Evolutionary conservation across 345 rosid genomes (phyloP), one percentile per base, ranked within the genome.

Genomic region (Boechera retrofracta): DNA sequence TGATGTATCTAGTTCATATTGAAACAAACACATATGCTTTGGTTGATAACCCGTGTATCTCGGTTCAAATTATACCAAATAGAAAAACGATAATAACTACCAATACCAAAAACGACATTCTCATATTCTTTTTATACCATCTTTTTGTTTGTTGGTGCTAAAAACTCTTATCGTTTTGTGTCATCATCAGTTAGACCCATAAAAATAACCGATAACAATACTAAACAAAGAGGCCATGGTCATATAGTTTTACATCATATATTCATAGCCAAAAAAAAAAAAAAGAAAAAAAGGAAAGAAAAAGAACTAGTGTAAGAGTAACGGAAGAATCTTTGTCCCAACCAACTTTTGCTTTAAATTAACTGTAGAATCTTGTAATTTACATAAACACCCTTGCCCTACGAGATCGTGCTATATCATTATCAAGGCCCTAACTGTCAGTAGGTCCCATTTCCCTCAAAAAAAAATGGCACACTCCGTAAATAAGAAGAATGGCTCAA

Each of bases 401-500:
- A 54, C 77, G 56, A 51, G 68, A 80, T 68, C 68, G 73, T 12
- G 88, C 86, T 86, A 86, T 85, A 79, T 21, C 24, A 21, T 21
- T 21, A 21, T 88, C 86, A 79, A 87, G 87, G 89, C 87, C 87
- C 76, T 82, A 87, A 93, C 98, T 59, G 97, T 81, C 90, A 21
- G 24, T 21, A 21, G 24, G 24, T 21, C 24, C 24, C 24, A 2
- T 9, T 3, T 4, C 21, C 61, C 61, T 1, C 24, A 8, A 12
- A 26, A 26, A 2, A 7, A 31, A 79, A 77, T 86, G 91, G 88
- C 85, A 81, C 15, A 24, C 5, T 10, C 8, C 29, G 96, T 88
- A 85, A 86, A 74, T 86, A 74, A 64, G 1, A 3, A 28, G 61
- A 18, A 56, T 12, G 5, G 3, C 3, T 1, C 79, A 54, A 78